Evolutionary conservation across 2,329 filamentous ascomycete species (phyloP).

Genomic region (Colletotrichum tofieldiae): DNA sequence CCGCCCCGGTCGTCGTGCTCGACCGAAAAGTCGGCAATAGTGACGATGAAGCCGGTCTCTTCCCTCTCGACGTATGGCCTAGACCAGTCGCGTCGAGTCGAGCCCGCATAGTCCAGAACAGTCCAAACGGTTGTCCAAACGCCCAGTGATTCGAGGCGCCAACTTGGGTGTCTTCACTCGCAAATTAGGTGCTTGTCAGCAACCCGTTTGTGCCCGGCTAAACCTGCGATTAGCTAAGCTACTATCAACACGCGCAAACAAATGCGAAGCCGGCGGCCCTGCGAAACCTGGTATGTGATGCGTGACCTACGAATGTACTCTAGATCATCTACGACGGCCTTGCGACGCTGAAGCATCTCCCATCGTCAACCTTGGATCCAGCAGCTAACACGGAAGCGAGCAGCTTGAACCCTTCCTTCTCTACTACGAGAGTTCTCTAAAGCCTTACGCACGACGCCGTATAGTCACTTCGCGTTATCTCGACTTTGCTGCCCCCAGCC

Average conservation of each 20-base stretch:
- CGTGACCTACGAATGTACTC: too few species aligned
- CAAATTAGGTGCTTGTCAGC: not conserved
- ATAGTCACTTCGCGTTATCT: not conserved
- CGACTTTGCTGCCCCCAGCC: not conserved
- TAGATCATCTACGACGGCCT: too few species aligned
- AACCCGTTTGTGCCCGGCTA: not conserved
- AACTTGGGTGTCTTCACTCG: not conserved
- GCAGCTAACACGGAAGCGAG: not conserved
- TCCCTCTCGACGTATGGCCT: not conserved
- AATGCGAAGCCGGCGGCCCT: not conserved
- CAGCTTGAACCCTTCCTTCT: too few species aligned
- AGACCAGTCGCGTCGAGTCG: conserved; percentile 2
- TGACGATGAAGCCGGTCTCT: not conserved
- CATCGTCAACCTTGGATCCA: not conserved
- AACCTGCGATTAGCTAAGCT: not conserved
- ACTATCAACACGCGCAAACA: not conserved
- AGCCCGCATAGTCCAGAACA: not conserved
- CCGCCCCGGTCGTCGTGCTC: not conserved
- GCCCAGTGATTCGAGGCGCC: not conserved
- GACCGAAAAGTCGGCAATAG: too few species aligned
- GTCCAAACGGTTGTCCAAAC: not conserved
- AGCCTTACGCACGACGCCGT: not conserved
- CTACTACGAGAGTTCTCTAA: not conserved
- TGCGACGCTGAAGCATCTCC: not conserved
- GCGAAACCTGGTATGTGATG: not conserved